Evolutionary conservation across 306 rosid species (phyloP).

Genomic region (Vigna unguiculata): DNA sequence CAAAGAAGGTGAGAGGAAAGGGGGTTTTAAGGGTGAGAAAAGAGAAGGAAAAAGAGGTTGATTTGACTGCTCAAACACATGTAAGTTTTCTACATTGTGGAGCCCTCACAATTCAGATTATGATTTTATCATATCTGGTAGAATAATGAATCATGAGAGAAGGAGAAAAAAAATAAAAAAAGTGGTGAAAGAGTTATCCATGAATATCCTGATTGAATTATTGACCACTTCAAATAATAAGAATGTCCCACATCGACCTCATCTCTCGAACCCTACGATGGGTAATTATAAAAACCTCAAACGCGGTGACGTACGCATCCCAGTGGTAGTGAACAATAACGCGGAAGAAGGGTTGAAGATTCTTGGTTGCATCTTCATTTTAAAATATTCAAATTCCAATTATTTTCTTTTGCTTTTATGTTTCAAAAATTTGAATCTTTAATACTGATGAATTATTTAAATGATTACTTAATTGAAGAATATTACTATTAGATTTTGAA

Average conservation of each 20-base stretch:
- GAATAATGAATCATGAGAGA: conserved; percentile 1
- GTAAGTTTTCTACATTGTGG: conserved; percentile 32
- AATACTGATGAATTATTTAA: too few relatives aligned
- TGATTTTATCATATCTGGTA: conserved; percentile 14
- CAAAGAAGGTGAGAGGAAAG: conserved; percentile 63
- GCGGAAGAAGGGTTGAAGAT: conserved; percentile 63
- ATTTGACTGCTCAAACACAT: conserved; percentile 46
- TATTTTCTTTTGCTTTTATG: too few relatives aligned
- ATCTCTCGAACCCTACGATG: conserved; percentile 16
- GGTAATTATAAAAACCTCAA: conserved; percentile 10
- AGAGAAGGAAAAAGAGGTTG: conserved; percentile 47
- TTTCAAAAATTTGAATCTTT: too few relatives aligned
- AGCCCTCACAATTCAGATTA: conserved; percentile 22
- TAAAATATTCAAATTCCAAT: neutral
- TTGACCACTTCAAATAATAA: conserved; percentile 52
- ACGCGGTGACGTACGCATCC: neutral
- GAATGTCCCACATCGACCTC: neutral
- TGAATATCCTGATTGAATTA: conserved; percentile 30
- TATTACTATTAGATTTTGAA: too few relatives aligned
- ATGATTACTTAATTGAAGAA: too few relatives aligned
- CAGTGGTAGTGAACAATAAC: conserved; percentile 38
- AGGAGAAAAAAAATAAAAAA: neutral
- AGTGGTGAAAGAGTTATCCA: neutral
- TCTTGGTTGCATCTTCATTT: conserved; percentile 41
- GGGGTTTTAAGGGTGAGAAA: conserved; percentile 53